phyloP scores from a whole-genome alignment of 345 rosid species.

The Nasturtium officinale region DNA sequence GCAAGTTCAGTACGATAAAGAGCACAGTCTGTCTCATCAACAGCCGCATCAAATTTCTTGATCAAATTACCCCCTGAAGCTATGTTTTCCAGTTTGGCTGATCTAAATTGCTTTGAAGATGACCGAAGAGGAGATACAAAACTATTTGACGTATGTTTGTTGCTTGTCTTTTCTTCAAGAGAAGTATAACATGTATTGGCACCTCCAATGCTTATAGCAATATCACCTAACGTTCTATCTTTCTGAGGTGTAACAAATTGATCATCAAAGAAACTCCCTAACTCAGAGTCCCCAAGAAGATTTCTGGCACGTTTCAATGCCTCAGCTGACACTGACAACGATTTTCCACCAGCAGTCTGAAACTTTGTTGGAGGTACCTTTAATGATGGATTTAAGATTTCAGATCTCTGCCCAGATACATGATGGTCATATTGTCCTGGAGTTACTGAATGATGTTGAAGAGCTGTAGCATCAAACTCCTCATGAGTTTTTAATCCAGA shows the following conservation, averaged over 20 bases:
- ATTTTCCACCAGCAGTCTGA: conserved; percentile 88
- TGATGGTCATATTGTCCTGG: conserved; percentile 39
- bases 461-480: conserved; percentile 30
- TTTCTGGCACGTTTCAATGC: conserved; percentile 85
- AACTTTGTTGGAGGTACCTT: conserved; percentile 68
- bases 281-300: conserved; percentile 90
- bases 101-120: conserved; percentile 48
- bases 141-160: conserved; percentile 46
- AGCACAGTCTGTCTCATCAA: conserved; percentile 41
- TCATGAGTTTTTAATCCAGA: conserved; percentile 34
- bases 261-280: conserved; percentile 59
- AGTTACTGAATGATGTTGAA: conserved; percentile 43
- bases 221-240: conserved; percentile 39
- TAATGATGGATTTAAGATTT: conserved; percentile 42
- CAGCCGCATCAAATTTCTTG: conserved; percentile 74
- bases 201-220: conserved; percentile 51
- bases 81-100: conserved; percentile 43
- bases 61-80: conserved; percentile 62
- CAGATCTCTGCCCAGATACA: conserved; percentile 38
- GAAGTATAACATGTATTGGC: conserved; percentile 38
- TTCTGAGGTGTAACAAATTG: conserved; percentile 42
- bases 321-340: conserved; percentile 81
- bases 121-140: conserved; percentile 67
- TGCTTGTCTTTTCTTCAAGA: conserved; percentile 50
- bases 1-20: conserved; percentile 37